A percentile compares a stretch with the other conserved stretches of the same genome.
Evolutionary conservation across 352 stramenopile genomes (phyloP).

Genomic region (Phytophthora rubi): DNA sequence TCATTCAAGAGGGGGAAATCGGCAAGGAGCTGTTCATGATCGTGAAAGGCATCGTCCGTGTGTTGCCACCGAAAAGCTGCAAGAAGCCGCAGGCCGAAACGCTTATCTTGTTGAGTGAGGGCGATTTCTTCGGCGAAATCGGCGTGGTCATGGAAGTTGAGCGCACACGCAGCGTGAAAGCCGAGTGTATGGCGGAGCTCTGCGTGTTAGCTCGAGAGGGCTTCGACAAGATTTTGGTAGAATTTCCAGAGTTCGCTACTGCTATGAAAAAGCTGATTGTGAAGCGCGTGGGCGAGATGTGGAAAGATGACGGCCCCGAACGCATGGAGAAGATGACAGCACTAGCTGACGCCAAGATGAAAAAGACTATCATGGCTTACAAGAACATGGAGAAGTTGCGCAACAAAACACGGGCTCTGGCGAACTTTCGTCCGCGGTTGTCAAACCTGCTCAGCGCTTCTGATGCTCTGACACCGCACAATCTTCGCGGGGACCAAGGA

Average conservation of each 20-base stretch:
- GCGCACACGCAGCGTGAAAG: slow-evolving; percentile 63
- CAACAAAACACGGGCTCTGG: slow-evolving; percentile 40
- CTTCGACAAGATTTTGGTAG: slow-evolving; percentile 74
- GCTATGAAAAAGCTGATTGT: slow-evolving; percentile 78
- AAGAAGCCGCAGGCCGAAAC: slow-evolving; percentile 36
- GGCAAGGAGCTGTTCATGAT: slow-evolving; percentile 78
- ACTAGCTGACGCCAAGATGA: slow-evolving; percentile 70
- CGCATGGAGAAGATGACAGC: slow-evolving; percentile 73
- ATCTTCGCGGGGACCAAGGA: slow-evolving; percentile 12
- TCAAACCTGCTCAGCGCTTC: slow-evolving; percentile 36
- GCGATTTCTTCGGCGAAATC: slow-evolving; percentile 74
- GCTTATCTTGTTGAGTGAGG: slow-evolving; percentile 65
- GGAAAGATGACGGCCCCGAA: slow-evolving; percentile 44
- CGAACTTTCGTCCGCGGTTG: slow-evolving; percentile 33
- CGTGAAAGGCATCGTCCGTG: slow-evolving; percentile 68
- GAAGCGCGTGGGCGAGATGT: slow-evolving; percentile 73
- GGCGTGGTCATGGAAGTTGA: slow-evolving; percentile 73
- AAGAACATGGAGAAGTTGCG: slow-evolving; percentile 56
- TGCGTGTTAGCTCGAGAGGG: slow-evolving; percentile 65
- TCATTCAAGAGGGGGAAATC: slow-evolving; percentile 71
- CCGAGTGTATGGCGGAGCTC: slow-evolving; percentile 73
- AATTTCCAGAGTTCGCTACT: slow-evolving; percentile 74
- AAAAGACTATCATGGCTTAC: slow-evolving; percentile 56
- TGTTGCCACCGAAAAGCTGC: slow-evolving; percentile 51
- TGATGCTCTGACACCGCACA: slow-evolving; percentile 11